Base-by-base conservation (phyloP, 441 rosid genomes). In the Gossypium lobatum region DNA sequence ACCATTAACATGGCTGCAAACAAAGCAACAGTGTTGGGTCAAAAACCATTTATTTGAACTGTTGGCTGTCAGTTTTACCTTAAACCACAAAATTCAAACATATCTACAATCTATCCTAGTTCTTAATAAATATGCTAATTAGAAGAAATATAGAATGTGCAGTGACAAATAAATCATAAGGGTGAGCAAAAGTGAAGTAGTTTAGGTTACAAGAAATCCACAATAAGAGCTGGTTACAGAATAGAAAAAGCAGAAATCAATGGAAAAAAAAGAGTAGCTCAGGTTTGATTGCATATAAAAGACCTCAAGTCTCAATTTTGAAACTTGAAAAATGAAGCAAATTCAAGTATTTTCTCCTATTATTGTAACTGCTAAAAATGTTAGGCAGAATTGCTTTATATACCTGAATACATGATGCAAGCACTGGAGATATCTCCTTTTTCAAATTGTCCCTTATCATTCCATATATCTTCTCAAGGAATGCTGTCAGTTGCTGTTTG, bases 401-500 rank as follows among this genome's bases (percentile, higher is more conserved):
- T 79, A 96, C 99, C 98, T 96, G 99, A 81, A 96, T 96, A 76
- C 99, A 96, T 80, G 88, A 80, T 42, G 98, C 98, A 70, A 96
- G 98, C 79, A 94, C 83, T 37, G 99, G 99, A 57, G 99, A 89
- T 67, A 96, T 93, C 87, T 96, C 99, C 80, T 91, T 96, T 85
- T 96, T 96, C 73, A 96, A 82, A 80, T 85, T 96, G 88, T 96
- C 99, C 77, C 99, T 85, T 72, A 96, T 93, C 97, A 94, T 90
- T 83, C 99, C 98, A 87, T 96, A 96, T 79, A 96, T 90, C 87
- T 96, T 96, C 88, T 96, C 98, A 65, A 94, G 97, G 88, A 87
- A 96, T 72, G 99, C 99, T 21, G 99, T 96, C 74, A 96, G 98
- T 87, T 96, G 99, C 85, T 96, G 99, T 83, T 96, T 96, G 83